Conservation (phyloP, 345 rosid species). For the Populus alba region DNA sequence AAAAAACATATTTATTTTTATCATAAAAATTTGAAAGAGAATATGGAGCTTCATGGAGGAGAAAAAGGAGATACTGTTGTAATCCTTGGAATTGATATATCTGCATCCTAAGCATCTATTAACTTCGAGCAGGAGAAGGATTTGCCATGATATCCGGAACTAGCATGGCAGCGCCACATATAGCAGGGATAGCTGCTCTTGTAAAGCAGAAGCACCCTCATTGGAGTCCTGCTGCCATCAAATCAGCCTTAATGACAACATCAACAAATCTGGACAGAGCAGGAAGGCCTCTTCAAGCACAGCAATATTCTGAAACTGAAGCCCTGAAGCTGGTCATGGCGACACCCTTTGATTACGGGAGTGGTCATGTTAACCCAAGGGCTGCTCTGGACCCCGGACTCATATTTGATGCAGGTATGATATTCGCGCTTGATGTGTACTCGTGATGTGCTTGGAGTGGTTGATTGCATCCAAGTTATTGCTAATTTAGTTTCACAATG, state of each 20-base stretch:
- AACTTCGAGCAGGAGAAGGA: constrained; percentile 71
- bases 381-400: constrained; percentile 99
- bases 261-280: constrained; percentile 78
- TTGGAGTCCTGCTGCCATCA: constrained; percentile 98
- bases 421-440: neutral
- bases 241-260: constrained; percentile 95
- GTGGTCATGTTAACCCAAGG: constrained; percentile 93
- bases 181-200: constrained; percentile 97
- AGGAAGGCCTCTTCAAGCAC: constrained; percentile 92
- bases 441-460: neutral
- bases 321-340: constrained; percentile 67
- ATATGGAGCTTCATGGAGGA: neutral
- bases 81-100: neutral
- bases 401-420: constrained; percentile 84
- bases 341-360: constrained; percentile 95
- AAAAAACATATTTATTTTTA: no score
- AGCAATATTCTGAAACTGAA: constrained; percentile 82
- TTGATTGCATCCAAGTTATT: neutral
- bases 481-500: neutral
- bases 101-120: constrained; percentile 4
- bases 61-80: neutral
- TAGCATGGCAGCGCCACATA: constrained; percentile 99
- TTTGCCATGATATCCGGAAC: constrained; percentile 97
- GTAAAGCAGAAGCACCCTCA: constrained; percentile 91
- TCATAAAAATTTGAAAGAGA: neutral